Evolutionary conservation across 2,329 filamentous ascomycete species (phyloP).

Genomic region (Colletotrichum siamense): DNA sequence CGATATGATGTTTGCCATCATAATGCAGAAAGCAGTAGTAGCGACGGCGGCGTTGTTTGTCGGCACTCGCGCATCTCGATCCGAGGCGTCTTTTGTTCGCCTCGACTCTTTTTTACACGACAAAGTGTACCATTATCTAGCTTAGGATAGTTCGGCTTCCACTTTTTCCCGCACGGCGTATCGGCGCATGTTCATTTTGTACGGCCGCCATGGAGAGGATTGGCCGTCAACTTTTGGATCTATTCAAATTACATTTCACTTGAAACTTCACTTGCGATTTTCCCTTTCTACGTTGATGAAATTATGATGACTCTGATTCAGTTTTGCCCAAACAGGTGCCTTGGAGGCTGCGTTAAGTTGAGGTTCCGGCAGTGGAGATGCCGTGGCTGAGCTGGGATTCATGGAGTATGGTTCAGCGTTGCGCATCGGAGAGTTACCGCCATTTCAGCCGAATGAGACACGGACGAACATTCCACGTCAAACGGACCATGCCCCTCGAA

Average conservation of each 20-base stretch:
- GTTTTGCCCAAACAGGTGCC: not conserved
- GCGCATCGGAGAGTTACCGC: not conserved
- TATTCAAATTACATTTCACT: not conserved
- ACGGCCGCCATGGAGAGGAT: conserved; percentile 3
- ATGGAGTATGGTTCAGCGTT: not conserved
- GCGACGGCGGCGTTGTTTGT: not conserved
- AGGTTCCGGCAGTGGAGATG: not conserved
- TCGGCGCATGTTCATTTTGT: conserved; percentile 14
- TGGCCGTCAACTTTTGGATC: not conserved
- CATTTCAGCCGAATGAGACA: conserved; percentile 11
- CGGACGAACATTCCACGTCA: conserved; percentile 6
- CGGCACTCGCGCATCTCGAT: not conserved
- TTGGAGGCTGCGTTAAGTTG: not conserved
- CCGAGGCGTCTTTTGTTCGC: not conserved
- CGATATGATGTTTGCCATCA: not conserved
- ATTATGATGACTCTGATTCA: not conserved
- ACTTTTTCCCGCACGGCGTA: conserved; percentile 19
- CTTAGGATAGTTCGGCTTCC: conserved; percentile 18
- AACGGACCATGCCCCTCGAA: not conserved
- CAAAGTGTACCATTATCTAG: conserved; percentile 10
- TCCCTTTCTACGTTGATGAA: not conserved
- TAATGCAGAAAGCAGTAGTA: not conserved
- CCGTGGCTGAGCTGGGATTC: not conserved
- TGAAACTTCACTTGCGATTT: not conserved
- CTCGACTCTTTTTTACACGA: not conserved